Conservation (phyloP, 2,329 filamentous ascomycete species). For the Alternaria rosae region DNA sequence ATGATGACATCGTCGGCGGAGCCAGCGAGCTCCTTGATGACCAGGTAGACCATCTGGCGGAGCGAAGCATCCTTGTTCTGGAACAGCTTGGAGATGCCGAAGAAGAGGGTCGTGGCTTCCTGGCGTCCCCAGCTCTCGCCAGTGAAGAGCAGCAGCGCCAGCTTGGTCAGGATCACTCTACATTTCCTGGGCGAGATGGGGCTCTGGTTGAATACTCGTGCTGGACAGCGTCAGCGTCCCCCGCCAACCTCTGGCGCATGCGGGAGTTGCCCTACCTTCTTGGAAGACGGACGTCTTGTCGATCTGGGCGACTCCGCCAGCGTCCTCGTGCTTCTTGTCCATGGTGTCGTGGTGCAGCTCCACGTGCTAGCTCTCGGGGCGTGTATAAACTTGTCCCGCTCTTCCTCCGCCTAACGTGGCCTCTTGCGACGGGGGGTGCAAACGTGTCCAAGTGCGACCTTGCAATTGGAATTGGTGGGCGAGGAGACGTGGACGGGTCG, state of each 20-base stretch:
- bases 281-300: slow-evolving; percentile 98
- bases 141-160: slow-evolving; percentile 93
- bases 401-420: slow-evolving; percentile 48
- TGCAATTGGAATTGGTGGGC: slow-evolving; percentile 15
- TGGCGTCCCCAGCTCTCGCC: slow-evolving; percentile 97
- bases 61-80: slow-evolving; percentile 99
- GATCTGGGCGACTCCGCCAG: slow-evolving; percentile 93
- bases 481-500: slow-evolving; percentile 1
- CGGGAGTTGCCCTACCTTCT: slow-evolving; percentile 73
- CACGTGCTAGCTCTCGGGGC: slow-evolving; percentile 31
- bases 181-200: slow-evolving; percentile 97
- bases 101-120: slow-evolving; percentile 97
- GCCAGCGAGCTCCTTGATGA: slow-evolving; percentile 95
- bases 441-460: slow-evolving; percentile 15
- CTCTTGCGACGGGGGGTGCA: slow-evolving; percentile 29
- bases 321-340: slow-evolving; percentile 98
- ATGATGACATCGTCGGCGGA: slow-evolving; percentile 99
- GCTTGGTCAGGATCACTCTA: slow-evolving; percentile 91
- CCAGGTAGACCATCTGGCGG: slow-evolving; percentile 97
- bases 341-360: slow-evolving; percentile 36
- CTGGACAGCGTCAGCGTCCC: slow-evolving; percentile 59
- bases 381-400: slow-evolving; percentile 35
- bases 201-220: slow-evolving; percentile 96
- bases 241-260: slow-evolving; percentile 1
- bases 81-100: slow-evolving; percentile 96